phyloP scores from a whole-genome alignment of 1,284 basidiomycete genomes.

The Somion occarium region DNA sequence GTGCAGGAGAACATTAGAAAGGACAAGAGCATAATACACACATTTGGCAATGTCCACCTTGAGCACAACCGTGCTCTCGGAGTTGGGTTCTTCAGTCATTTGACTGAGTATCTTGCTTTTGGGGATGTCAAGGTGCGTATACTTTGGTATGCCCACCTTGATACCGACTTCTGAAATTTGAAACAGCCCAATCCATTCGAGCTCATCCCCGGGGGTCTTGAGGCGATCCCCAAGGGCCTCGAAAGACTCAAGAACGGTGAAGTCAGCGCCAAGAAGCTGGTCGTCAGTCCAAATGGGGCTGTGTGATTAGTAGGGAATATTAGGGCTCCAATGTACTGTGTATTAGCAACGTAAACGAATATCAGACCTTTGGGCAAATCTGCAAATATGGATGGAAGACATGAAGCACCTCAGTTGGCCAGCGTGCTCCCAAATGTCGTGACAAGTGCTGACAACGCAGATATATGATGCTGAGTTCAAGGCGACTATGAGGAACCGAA shows the following conservation, averaged over 20 bases:
- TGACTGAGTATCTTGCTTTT: slow-evolving; percentile 2
- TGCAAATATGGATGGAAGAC: no score
- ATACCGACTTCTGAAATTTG: no score
- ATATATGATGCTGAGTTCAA: no score
- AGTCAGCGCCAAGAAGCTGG: slow-evolving; percentile 26
- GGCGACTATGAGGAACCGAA: no score
- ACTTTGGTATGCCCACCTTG: no score
- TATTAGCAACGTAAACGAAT: no score
- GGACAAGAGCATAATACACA: neutral
- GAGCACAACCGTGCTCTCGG: slow-evolving; percentile 2
- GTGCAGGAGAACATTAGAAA: neutral
- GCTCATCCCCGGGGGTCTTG: slow-evolving; percentile 24
- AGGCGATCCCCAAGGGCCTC: slow-evolving; percentile 22
- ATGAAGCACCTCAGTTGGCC: no score
- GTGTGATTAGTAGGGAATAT: neutral
- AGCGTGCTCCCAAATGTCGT: no score
- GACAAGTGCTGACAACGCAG: no score
- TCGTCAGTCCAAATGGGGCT: slow-evolving; percentile 18
- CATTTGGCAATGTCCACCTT: slow-evolving; percentile 3
- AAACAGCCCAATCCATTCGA: slow-evolving; percentile 26
- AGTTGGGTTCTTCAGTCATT: slow-evolving; percentile 2
- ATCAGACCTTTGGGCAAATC: no score
- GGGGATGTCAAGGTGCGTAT: slow-evolving; percentile 11
- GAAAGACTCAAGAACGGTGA: slow-evolving; percentile 17
- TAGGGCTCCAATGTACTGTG: no score